These are phyloP conservation scores for Schizochytrium sp. DNA, from an alignment of 108 stramenopile species.

Conservation along the genomic window DNA sequence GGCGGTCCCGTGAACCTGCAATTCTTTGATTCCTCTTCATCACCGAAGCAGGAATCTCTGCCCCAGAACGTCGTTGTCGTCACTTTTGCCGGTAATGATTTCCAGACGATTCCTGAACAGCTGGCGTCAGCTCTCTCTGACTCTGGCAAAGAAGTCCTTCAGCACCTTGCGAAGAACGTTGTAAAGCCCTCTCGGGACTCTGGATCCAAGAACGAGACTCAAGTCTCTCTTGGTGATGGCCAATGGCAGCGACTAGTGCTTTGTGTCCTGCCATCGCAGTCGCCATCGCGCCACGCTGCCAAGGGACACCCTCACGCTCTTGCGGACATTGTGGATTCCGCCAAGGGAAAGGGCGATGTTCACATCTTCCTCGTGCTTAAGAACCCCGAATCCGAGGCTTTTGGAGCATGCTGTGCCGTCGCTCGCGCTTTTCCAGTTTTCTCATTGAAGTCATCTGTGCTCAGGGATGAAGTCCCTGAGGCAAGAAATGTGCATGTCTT, in stretches of 20 bases:
- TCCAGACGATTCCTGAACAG: neutral
- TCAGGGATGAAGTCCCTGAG: conserved; percentile 66
- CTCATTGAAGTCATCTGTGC: conserved; percentile 63
- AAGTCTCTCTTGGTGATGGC: neutral
- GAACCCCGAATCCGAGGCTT: conserved; percentile 63
- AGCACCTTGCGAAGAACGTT: neutral
- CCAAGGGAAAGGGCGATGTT: conserved; percentile 63
- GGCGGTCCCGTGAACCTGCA: conserved; percentile 10
- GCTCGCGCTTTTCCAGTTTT: conserved; percentile 68
- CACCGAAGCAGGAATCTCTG: neutral
- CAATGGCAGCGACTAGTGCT: neutral
- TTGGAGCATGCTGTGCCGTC: conserved; percentile 69
- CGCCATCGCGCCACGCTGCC: conserved; percentile 70
- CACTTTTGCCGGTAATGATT: neutral
- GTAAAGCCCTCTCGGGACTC: neutral
- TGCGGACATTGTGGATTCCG: conserved; percentile 64
- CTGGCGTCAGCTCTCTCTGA: neutral
- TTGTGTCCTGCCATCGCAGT: conserved; percentile 54
- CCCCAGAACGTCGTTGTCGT: conserved; percentile 3
- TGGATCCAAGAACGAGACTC: neutral
- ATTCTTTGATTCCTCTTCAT: neutral
- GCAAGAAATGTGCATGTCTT: conserved; percentile 65
- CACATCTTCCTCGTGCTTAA: conserved; percentile 65
- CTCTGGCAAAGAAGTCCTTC: neutral
- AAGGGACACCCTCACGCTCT: conserved; percentile 72